Evolutionary conservation across 2,329 filamentous ascomycete species (phyloP).

Genomic region (Camillea tinctor): DNA sequence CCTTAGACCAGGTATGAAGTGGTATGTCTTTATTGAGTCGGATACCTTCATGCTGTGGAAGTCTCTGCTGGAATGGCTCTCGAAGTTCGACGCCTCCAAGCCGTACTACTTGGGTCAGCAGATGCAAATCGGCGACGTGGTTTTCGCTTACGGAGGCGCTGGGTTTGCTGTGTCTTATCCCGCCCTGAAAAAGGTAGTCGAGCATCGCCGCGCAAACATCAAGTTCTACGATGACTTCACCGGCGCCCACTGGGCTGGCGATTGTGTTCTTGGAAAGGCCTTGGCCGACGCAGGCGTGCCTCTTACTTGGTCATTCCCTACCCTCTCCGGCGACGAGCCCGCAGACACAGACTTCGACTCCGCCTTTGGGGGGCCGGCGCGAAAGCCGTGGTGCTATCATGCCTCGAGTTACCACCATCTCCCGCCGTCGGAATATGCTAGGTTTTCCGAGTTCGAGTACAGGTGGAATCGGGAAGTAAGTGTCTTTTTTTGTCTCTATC

Average conservation of each 20-base stretch:
- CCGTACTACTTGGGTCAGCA: slow-evolving; percentile 54
- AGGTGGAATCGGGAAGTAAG: slow-evolving; percentile 32
- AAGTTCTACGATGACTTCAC: slow-evolving; percentile 45
- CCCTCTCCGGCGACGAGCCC: slow-evolving; percentile 39
- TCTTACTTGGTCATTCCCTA: slow-evolving; percentile 47
- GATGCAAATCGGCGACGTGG: slow-evolving; percentile 47
- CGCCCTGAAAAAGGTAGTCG: slow-evolving; percentile 43
- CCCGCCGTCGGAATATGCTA: slow-evolving; percentile 38
- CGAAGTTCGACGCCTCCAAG: slow-evolving; percentile 44
- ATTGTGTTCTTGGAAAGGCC: slow-evolving; percentile 48
- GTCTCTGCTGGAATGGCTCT: slow-evolving; percentile 52
- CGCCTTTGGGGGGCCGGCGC: slow-evolving; percentile 38
- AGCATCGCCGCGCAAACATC: slow-evolving; percentile 41
- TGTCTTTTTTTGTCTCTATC: not conserved
- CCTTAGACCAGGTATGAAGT: slow-evolving; percentile 47
- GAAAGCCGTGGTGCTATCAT: slow-evolving; percentile 48
- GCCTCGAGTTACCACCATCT: slow-evolving; percentile 50
- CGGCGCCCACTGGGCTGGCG: slow-evolving; percentile 46
- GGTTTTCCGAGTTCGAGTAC: slow-evolving; percentile 46
- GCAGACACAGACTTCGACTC: slow-evolving; percentile 43
- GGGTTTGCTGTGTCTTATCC: slow-evolving; percentile 51
- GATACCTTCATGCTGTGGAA: slow-evolving; percentile 57
- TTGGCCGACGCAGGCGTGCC: slow-evolving; percentile 44
- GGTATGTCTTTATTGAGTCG: slow-evolving; percentile 59
- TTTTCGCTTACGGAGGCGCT: slow-evolving; percentile 53